Conservation (phyloP, 1,284 basidiomycete genomes). For the Fomes fomentarius region DNA sequence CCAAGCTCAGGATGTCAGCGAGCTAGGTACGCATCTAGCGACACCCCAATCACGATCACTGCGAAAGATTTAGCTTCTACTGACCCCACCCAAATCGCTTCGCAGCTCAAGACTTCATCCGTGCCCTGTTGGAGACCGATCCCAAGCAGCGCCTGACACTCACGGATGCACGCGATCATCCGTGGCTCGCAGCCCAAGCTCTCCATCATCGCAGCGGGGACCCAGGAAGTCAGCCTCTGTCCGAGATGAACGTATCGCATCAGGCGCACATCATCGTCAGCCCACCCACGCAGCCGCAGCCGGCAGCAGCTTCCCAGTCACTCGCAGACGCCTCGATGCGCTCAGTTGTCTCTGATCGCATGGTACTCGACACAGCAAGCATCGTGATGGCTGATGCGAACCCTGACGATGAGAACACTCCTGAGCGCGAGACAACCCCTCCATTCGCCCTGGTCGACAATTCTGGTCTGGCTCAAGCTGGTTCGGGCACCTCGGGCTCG, state of each 20-base stretch:
- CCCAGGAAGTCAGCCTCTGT: no score
- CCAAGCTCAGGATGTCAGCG: constrained; percentile 17
- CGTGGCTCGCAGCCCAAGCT: constrained; percentile 53
- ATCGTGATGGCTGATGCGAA: neutral
- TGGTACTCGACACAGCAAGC: constrained; percentile 2
- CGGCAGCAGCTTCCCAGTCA: neutral
- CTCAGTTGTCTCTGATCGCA: constrained; percentile 5
- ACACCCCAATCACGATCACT: constrained; percentile 7
- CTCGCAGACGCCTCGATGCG: constrained; percentile 2
- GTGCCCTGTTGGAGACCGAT: constrained; percentile 49
- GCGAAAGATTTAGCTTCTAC: neutral
- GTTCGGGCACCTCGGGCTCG: neutral
- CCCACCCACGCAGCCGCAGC: neutral
- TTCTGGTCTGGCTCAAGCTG: no score
- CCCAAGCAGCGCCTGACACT: constrained; percentile 64
- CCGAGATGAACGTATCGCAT: no score
- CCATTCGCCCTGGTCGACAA: constrained; percentile 13
- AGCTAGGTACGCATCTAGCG: no score
- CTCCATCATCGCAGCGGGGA: neutral
- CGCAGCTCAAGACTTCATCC: constrained; percentile 48
- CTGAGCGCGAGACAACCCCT: neutral
- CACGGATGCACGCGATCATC: constrained; percentile 58
- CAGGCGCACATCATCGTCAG: neutral
- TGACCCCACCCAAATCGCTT: neutral
- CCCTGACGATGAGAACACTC: neutral